Percentiles rank a stretch among this genome's conserved stretches.
Conservation (phyloP, 2,329 filamentous ascomycete species). For the Pezicula neosporulosa region DNA sequence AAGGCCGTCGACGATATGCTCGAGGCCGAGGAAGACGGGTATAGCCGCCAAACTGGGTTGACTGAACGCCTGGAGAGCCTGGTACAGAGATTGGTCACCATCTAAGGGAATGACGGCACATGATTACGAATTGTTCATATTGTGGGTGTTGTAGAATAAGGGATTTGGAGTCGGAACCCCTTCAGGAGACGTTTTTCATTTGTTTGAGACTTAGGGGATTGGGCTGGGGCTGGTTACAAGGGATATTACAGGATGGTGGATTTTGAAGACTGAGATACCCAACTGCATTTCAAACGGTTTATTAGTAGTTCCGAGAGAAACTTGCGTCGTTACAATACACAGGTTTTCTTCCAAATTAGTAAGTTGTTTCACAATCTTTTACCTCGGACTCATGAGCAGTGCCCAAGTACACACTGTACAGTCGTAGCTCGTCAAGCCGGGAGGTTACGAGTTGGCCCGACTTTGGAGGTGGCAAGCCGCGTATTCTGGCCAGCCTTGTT, state of each 20-base stretch:
- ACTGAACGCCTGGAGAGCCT: slow-evolving; percentile 23
- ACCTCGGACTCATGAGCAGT: too few relatives aligned
- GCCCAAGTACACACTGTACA: too few relatives aligned
- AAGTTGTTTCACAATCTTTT: too few relatives aligned
- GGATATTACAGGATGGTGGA: too few relatives aligned
- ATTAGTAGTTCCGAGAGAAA: not conserved
- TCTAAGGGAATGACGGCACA: not conserved
- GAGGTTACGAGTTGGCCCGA: too few relatives aligned
- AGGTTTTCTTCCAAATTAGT: too few relatives aligned
- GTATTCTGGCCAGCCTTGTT: too few relatives aligned
- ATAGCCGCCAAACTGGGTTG: slow-evolving; percentile 41
- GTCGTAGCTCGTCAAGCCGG: too few relatives aligned
- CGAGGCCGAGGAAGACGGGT: slow-evolving; percentile 41
- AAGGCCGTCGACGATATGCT: slow-evolving; percentile 49
- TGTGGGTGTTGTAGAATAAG: not conserved
- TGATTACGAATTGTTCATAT: not conserved
- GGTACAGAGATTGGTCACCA: slow-evolving; percentile 13
- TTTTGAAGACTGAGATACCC: not conserved
- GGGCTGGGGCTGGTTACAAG: too few relatives aligned
- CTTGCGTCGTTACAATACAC: too few relatives aligned
- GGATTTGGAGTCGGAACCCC: not conserved
- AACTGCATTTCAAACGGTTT: not conserved
- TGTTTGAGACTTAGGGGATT: not conserved
- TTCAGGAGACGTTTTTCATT: not conserved
- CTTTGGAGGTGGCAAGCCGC: too few relatives aligned